Base-by-base conservation (phyloP, 164 flowering plant species). In the Aristolochia contorta region DNA sequence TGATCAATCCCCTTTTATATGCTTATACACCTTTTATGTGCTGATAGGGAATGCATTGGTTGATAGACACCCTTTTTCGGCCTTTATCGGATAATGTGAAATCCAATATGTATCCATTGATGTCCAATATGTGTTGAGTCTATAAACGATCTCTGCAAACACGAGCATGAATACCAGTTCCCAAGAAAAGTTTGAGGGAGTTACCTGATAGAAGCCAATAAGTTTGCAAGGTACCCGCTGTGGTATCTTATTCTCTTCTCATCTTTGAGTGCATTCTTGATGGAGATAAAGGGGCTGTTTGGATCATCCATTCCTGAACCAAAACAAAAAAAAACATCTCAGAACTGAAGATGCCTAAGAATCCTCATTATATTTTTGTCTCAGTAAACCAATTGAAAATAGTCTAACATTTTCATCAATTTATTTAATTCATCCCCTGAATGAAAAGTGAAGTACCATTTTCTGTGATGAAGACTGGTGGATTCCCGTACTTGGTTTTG, bases 291-390 rank as follows among this genome's bases (percentile, higher is more conserved):
- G 43, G 66, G 65, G 69, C 50, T 71, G 60, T 90, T 93, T 57
- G 82, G 54, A 68, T 93, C 98, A 74, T 93, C 98, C 97, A 93
- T 89, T 20, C 98, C 98, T 92, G 47, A 70, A 30, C 55, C 30
- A 27, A 27, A 27, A 20, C 30, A 27, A 27, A 27, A 20, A 21
- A 6, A 1, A 5, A 49, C 0, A 18, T 49, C 1, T 12, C 22
- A 49, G 14, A 20, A 49, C n/a, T 49, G 4, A 49, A 49, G 22
- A 18, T 49, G 19, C 8, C 16, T 49, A 49, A 49, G 0, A 18
- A 18, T 49, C 56, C 3, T 1, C 56, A 22, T 19, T 13, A 2
- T 1, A 4, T 19, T 20, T 25, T 23, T 27, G n/a, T 16, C 49
- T 18, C 30, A 10, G 10, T 59, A 43, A 46, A 24, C 18, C 18